Base-by-base conservation (phyloP, 1,284 basidiomycete genomes). In the Ganoderma sinense region DNA sequence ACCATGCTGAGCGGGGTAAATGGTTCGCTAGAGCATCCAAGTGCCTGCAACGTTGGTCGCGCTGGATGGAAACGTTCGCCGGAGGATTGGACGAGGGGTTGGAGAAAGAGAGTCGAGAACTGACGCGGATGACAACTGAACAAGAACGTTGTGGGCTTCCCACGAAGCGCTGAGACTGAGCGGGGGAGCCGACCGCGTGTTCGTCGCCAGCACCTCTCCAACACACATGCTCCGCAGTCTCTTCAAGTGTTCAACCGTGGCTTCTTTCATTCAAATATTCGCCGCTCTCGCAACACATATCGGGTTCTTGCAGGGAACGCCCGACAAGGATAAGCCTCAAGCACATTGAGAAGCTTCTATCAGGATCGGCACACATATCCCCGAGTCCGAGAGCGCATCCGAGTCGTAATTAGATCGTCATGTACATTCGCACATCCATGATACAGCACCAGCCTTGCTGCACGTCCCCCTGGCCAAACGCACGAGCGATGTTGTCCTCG, bases 381-480 rank as follows among this genome's bases (percentile, higher is more conserved):
- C 23, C 4, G 18, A 14, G 36, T 61, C 59, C 20, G 39, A 61
- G 14, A 61, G 39, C 36, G 68, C 67, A 62, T 71, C 53, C 67
- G n/a, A 64, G 70, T 67, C 72, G 64, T 68, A 26, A 73, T 70
- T 71, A 73, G 65, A 68, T 71, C 72, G 62, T 73, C 66, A 56
- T 64, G 56, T 71, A 71, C 68, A 69, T 71, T 62, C 62, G 69
- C 70, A 70, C 67, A 63, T 56, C 67, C 62, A 65, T 41, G 53
- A 18, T 39, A 63, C 61, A 26, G 39, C 61, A 62, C 40, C 39
- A 62, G 16, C 62, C 62, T 33, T 55, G 33, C 20, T 14, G 51
- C 26, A 4, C 39, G 60, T 41, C 53, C 26, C 53, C 59, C 59
- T 61, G 23, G 4, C 58, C 33, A n/a, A 41, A 23, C n/a, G 16